Evolutionary conservation across 768 basidiomycete genomes (phyloP).

Genomic region (Xerocomus potaroensis): DNA sequence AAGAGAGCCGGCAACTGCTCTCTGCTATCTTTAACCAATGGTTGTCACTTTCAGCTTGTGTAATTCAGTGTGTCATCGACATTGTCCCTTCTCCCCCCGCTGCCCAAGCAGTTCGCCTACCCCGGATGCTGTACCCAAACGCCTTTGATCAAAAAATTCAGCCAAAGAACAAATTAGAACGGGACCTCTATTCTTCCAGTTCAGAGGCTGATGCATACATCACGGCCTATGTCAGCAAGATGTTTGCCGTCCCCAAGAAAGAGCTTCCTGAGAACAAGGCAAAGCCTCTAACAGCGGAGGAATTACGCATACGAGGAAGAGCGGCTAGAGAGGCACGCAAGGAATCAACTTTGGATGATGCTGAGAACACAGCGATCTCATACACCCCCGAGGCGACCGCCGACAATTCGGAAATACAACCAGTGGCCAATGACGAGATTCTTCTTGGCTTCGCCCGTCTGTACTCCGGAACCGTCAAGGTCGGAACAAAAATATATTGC

Average conservation of each 20-base stretch:
- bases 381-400: constrained; percentile 1
- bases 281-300: constrained; percentile 72
- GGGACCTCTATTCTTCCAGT: constrained; percentile 72
- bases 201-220: constrained; percentile 53
- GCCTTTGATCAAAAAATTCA: constrained; percentile 52
- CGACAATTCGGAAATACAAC: background rate
- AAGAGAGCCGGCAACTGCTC: constrained; percentile 81
- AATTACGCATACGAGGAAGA: constrained; percentile 66
- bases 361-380: constrained; percentile 6
- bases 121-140: constrained; percentile 89
- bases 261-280: constrained; percentile 87
- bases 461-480: constrained; percentile 81
- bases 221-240: constrained; percentile 93
- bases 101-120: constrained; percentile 80
- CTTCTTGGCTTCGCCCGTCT: constrained; percentile 91
- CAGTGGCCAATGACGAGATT: constrained; percentile 44
- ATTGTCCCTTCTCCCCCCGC: constrained; percentile 83
- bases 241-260: constrained; percentile 85
- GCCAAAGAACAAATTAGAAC: constrained; percentile 79
- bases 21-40: constrained; percentile 91
- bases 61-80: constrained; percentile 90
- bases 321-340: constrained; percentile 45
- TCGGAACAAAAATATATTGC: constrained; percentile 61
- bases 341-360: constrained; percentile 30
- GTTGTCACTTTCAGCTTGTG: constrained; percentile 89